A percentile compares a stretch with the other conserved stretches of the same genome.
phyloP scores from a whole-genome alignment of 306 rosid genomes.

The Fagus crenata region DNA sequence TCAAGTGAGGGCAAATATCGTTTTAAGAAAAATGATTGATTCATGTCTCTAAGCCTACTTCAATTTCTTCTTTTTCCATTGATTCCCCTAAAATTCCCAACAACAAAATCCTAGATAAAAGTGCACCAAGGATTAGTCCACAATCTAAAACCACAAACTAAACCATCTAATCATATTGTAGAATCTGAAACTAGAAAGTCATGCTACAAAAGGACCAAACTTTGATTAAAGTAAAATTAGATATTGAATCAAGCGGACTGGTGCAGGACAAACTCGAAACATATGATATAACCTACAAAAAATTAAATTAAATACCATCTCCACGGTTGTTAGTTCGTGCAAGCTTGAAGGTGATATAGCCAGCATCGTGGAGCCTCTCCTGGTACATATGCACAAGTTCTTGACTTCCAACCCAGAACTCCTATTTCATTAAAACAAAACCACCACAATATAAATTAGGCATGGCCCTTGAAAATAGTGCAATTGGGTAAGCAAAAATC shows the following conservation, averaged over 20 bases:
- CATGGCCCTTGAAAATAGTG: background rate
- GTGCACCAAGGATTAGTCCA: background rate
- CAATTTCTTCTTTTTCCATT: too few relatives aligned
- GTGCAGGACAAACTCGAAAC: background rate
- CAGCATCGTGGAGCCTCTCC: slow-evolving; percentile 73
- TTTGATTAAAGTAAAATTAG: background rate
- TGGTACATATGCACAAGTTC: slow-evolving; percentile 78
- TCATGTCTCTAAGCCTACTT: too few relatives aligned
- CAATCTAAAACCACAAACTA: background rate
- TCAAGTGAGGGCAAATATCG: too few relatives aligned
- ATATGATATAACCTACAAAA: background rate
- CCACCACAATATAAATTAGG: slow-evolving; percentile 10
- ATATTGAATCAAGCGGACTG: background rate
- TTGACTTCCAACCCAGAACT: slow-evolving; percentile 95
- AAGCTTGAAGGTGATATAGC: slow-evolving; percentile 73
- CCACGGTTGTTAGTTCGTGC: slow-evolving; percentile 92
- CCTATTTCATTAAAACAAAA: slow-evolving; percentile 46
- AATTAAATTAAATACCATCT: slow-evolving; percentile 52
- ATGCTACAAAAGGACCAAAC: background rate
- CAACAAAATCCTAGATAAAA: background rate
- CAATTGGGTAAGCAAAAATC: background rate
- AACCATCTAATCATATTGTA: background rate
- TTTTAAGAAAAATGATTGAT: too few relatives aligned
- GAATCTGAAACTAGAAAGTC: background rate
- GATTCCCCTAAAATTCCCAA: too few relatives aligned